phyloP scores from a whole-genome alignment of 2,329 filamentous ascomycete genomes.

The Onygenales sp. region DNA sequence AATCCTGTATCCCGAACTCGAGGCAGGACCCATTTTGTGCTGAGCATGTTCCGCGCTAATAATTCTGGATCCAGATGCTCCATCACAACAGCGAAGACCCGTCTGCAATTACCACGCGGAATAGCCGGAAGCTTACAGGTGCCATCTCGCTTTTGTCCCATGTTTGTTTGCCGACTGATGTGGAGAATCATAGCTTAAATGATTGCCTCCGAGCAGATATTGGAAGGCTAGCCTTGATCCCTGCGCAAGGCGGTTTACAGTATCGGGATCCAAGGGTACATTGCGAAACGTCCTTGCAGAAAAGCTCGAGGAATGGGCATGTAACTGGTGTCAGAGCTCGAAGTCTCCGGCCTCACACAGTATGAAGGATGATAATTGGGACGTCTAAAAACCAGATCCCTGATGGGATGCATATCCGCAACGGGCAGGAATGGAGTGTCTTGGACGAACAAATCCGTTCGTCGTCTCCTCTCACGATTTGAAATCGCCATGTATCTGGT shows the following conservation, averaged over 20 bases:
- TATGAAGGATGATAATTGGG: neutral
- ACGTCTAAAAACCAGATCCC: neutral
- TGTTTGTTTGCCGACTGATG: neutral
- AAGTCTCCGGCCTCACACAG: too few relatives aligned
- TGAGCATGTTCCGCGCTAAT: neutral
- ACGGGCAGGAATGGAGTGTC: neutral
- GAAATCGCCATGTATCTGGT: neutral
- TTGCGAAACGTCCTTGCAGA: neutral
- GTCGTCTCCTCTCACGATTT: neutral
- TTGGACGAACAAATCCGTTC: neutral
- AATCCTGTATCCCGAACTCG: neutral
- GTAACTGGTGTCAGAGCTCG: neutral
- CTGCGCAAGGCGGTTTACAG: neutral
- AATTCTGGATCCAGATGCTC: neutral
- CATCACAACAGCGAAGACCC: neutral
- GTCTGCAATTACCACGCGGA: neutral
- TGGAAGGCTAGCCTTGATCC: neutral
- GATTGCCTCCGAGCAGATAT: neutral
- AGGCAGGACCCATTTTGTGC: neutral
- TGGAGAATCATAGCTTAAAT: neutral
- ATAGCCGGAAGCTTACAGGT: neutral
- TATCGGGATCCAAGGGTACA: neutral
- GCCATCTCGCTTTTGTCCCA: neutral
- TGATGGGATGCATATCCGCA: neutral
- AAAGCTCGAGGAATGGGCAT: neutral